These are phyloP conservation scores for Yueomyces sp. DNA, from an alignment of 805 yeast genomes.

Conservation along the genomic window DNA sequence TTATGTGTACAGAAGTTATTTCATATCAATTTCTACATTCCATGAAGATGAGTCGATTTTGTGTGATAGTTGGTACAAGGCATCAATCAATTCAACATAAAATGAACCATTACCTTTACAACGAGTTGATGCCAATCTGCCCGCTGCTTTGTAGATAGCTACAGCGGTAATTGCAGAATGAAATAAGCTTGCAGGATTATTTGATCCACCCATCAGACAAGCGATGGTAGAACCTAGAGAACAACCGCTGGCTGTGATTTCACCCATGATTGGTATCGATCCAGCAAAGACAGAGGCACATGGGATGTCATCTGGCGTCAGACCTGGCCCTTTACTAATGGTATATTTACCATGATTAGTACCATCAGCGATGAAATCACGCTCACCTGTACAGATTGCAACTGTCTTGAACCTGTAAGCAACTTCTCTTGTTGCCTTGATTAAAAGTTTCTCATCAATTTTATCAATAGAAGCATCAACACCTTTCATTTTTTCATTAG, in stretches of 20 bases:
- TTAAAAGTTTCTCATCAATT: constrained; percentile 16
- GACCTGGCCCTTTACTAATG: constrained; percentile 7
- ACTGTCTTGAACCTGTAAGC: constrained; percentile 40
- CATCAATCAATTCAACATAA: constrained; percentile 19
- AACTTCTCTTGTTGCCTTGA: constrained; percentile 33
- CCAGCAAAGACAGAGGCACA: constrained; percentile 31
- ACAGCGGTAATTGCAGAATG: constrained; percentile 47
- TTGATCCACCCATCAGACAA: constrained; percentile 35
- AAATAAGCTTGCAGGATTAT: constrained; percentile 20
- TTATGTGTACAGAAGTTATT: too few species aligned
- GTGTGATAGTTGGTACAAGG: constrained; percentile 14
- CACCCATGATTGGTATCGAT: constrained; percentile 49
- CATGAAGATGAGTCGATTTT: constrained; percentile 15
- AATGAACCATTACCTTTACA: constrained; percentile 27
- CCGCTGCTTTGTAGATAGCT: constrained; percentile 45
- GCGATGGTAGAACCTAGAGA: constrained; percentile 64
- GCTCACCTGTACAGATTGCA: constrained; percentile 60
- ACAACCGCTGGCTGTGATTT: constrained; percentile 75
- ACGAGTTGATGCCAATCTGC: constrained; percentile 34
- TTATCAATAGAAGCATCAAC: constrained; percentile 38
- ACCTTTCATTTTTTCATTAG: constrained; percentile 44
- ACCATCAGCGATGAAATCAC: constrained; percentile 40
- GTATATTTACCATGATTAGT: constrained; percentile 13
- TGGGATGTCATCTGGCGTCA: constrained; percentile 13
- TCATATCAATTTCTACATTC: constrained; percentile 6